A percentile compares a stretch with the other conserved stretches of the same genome.
Conservation (phyloP, 1,139 yeast genomes). For the Yamadazyma diospyri region DNA sequence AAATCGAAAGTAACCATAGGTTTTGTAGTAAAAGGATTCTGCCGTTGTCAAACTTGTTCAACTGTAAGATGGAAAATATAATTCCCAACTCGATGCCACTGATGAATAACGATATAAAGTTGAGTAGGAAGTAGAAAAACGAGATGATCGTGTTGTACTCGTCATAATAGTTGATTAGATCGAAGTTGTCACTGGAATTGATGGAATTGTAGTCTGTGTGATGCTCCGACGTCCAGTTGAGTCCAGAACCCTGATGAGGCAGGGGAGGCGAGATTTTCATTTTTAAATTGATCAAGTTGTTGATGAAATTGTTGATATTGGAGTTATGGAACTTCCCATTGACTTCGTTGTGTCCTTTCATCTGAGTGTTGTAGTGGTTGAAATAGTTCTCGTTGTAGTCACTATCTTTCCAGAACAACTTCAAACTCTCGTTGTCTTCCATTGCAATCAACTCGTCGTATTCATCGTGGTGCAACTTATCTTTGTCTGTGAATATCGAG, state of each 20-base stretch:
- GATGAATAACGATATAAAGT: constrained; percentile 34
- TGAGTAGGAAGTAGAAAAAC: constrained; percentile 29
- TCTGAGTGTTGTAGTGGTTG: constrained; percentile 1
- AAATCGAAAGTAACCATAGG: constrained; percentile 30
- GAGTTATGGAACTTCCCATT: background rate
- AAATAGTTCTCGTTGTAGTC: constrained; percentile 3
- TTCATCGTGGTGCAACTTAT: constrained; percentile 7
- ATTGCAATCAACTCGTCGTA: constrained; percentile 13
- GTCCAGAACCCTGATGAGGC: no score
- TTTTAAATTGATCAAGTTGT: constrained; percentile 9
- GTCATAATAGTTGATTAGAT: constrained; percentile 21
- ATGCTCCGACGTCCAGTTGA: no score
- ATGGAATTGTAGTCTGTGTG: constrained; percentile 29
- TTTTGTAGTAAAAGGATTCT: constrained; percentile 29
- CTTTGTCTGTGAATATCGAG: constrained; percentile 12
- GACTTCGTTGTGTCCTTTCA: constrained; percentile 3
- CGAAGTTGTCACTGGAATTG: background rate
- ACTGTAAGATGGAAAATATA: constrained; percentile 30
- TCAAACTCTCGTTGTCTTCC: constrained; percentile 17
- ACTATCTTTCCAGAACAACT: constrained; percentile 16
- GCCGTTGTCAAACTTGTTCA: constrained; percentile 17
- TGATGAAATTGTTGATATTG: constrained; percentile 11
- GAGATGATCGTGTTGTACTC: constrained; percentile 39
- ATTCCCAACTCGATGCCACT: constrained; percentile 45
- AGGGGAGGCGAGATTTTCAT: constrained; percentile 4